Percentiles rank a stretch among this genome's conserved stretches.
Evolutionary conservation across 345 rosid species (phyloP).

Genomic region (Eucalyptus polybractea): DNA sequence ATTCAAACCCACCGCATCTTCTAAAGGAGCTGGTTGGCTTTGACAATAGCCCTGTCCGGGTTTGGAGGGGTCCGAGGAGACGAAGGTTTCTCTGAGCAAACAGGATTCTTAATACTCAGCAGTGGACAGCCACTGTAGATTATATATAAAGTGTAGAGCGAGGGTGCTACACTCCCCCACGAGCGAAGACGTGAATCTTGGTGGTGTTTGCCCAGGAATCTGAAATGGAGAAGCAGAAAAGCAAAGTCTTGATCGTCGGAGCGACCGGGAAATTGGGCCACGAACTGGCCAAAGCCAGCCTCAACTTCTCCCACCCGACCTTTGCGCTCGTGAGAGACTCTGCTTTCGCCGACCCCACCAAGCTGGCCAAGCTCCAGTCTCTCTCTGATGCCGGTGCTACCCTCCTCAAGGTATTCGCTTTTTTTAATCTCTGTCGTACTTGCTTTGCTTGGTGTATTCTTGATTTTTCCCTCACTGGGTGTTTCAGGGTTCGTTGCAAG

Average conservation of each 20-base stretch:
- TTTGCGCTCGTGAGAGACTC: conserved; percentile 45
- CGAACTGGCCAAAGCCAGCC: conserved; percentile 37
- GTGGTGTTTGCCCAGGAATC: neutral
- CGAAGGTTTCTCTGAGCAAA: neutral
- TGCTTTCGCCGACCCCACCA: conserved; percentile 30
- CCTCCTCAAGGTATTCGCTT: conserved; percentile 32
- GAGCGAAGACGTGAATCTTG: neutral
- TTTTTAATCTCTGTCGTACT: neutral
- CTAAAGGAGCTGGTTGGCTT: neutral
- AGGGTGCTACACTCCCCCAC: neutral
- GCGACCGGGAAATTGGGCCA: conserved; percentile 61
- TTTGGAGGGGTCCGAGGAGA: neutral
- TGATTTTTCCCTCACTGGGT: neutral
- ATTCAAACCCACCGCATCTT: neutral
- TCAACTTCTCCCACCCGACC: conserved; percentile 41
- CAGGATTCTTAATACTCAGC: neutral
- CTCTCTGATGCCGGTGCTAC: conserved; percentile 42
- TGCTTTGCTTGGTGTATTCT: neutral
- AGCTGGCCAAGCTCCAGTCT: conserved; percentile 20
- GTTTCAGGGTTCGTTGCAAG: conserved; percentile 62
- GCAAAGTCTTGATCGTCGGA: conserved; percentile 61
- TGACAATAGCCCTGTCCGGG: neutral
- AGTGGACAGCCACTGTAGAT: neutral
- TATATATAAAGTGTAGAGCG: neutral
- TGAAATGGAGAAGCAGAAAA: conserved; percentile 13